Conservation (phyloP, 1,284 basidiomycete genomes). For the Ceratobasidium papillatum region DNA sequence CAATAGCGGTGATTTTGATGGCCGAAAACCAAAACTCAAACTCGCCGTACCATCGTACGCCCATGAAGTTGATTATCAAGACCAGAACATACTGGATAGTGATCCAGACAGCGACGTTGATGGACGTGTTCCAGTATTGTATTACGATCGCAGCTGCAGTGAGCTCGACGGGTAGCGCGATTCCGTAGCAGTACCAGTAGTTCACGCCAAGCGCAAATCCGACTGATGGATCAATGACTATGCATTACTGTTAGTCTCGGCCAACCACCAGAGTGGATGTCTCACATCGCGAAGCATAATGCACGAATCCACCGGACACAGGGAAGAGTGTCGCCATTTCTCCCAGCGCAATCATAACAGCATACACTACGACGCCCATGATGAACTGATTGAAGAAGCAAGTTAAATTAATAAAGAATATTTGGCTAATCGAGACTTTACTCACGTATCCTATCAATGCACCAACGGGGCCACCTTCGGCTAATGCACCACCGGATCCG, state of each 20-base stretch:
- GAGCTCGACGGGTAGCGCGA: constrained; percentile 1
- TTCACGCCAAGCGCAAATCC: constrained; percentile 59
- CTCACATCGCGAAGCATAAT: constrained; percentile 39
- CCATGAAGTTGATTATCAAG: constrained; percentile 45
- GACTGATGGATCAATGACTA: constrained; percentile 45
- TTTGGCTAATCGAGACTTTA: constrained; percentile 27
- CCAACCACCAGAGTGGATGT: too few species aligned
- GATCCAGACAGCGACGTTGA: constrained; percentile 43
- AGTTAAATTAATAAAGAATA: background rate
- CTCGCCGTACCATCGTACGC: constrained; percentile 50
- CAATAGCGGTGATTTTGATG: constrained; percentile 54
- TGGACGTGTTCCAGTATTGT: constrained; percentile 47
- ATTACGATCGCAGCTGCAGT: constrained; percentile 49
- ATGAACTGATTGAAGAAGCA: background rate
- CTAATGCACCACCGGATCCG: constrained; percentile 57
- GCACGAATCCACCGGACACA: constrained; percentile 55
- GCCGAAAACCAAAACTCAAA: constrained; percentile 54
- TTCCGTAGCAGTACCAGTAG: constrained; percentile 47
- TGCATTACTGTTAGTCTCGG: too few species aligned
- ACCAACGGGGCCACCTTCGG: constrained; percentile 57
- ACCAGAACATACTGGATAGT: constrained; percentile 47
- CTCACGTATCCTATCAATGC: constrained; percentile 54
- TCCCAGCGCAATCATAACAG: constrained; percentile 54
- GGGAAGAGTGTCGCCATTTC: constrained; percentile 58
- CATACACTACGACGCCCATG: constrained; percentile 52